A percentile compares a stretch with the other conserved stretches of the same genome.
Conservation (phyloP, 495 filamentous ascomycete genomes). For the Penicillium angulare region DNA sequence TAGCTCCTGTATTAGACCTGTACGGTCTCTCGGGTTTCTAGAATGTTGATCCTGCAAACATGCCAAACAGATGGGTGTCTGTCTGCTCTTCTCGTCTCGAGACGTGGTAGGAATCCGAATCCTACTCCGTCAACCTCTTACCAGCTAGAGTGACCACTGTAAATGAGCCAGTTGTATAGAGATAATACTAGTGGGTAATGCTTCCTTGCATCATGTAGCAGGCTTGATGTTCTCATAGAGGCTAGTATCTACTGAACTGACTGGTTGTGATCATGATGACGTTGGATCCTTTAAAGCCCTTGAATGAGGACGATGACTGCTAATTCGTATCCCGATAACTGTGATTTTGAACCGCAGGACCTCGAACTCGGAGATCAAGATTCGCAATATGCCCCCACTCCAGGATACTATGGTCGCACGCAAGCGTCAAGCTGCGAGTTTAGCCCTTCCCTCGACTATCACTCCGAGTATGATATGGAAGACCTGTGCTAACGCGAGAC, state of each 20-base stretch:
- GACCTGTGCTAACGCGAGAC: constrained; percentile 5
- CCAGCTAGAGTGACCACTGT: too few relatives aligned
- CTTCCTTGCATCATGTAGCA: constrained; percentile 6
- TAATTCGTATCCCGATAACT: background rate
- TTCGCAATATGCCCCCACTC: constrained; percentile 17
- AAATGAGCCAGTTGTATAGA: too few relatives aligned
- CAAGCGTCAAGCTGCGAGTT: constrained; percentile 1
- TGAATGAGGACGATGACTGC: background rate
- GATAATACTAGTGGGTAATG: too few relatives aligned
- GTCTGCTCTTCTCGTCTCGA: too few relatives aligned
- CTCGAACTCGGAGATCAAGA: constrained; percentile 1
- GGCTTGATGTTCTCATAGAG: background rate
- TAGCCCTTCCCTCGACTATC: constrained; percentile 9
- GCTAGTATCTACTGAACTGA: constrained; percentile 6
- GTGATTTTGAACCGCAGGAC: background rate
- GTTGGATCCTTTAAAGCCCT: constrained; percentile 1
- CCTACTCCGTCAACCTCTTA: too few relatives aligned
- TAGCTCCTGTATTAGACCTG: constrained; percentile 2
- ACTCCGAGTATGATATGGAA: constrained; percentile 4
- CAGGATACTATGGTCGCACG: constrained; percentile 9
- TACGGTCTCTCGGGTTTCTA: constrained; percentile 7
- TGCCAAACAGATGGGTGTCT: constrained; percentile 13
- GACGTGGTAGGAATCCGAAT: too few relatives aligned
- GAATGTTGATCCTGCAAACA: constrained; percentile 7
- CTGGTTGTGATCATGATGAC: constrained; percentile 7